Evolutionary conservation across 2,329 filamentous ascomycete species (phyloP).

Genomic region (Xylariaceae sp.): DNA sequence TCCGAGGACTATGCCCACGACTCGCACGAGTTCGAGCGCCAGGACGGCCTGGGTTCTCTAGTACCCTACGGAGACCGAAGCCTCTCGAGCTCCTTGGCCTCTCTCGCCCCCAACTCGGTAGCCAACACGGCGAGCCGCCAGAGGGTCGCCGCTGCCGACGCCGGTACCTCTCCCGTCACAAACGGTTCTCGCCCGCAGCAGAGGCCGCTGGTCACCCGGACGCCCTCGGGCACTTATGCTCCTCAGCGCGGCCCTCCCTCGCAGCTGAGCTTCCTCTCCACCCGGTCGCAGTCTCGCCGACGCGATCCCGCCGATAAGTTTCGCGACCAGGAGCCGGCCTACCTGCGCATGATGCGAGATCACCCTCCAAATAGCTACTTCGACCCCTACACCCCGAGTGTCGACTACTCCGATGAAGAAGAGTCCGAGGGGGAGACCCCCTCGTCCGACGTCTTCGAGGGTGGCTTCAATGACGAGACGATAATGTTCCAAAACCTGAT

Average conservation of each 20-base stretch:
- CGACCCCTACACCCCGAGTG: slow-evolving; percentile 60
- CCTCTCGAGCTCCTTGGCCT: slow-evolving; percentile 34
- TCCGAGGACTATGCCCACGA: slow-evolving; percentile 39
- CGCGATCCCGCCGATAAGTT: slow-evolving; percentile 41
- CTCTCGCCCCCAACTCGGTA: slow-evolving; percentile 32
- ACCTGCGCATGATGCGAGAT: slow-evolving; percentile 83
- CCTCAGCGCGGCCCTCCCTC: slow-evolving; percentile 46
- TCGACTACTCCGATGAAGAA: slow-evolving; percentile 68
- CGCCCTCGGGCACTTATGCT: slow-evolving; percentile 74
- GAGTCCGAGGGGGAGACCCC: slow-evolving; percentile 86
- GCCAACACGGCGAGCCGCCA: slow-evolving; percentile 33
- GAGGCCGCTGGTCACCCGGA: slow-evolving; percentile 61
- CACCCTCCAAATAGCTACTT: slow-evolving; percentile 57
- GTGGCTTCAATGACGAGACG: slow-evolving; percentile 84
- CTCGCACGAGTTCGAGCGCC: slow-evolving; percentile 38
- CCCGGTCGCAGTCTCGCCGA: slow-evolving; percentile 37
- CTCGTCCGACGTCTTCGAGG: slow-evolving; percentile 78
- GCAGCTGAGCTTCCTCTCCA: slow-evolving; percentile 30
- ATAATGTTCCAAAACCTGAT: slow-evolving; percentile 66
- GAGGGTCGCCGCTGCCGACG: slow-evolving; percentile 28
- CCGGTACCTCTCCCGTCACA: slow-evolving; percentile 19
- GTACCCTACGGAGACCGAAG: slow-evolving; percentile 35
- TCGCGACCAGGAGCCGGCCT: slow-evolving; percentile 84
- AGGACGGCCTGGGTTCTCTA: slow-evolving; percentile 40
- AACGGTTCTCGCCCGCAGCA: slow-evolving; percentile 47